Percentiles rank a stretch among this genome's conserved stretches.
Conservation (phyloP, 2,329 filamentous ascomycete species). For the Huntiella abstrusa region DNA sequence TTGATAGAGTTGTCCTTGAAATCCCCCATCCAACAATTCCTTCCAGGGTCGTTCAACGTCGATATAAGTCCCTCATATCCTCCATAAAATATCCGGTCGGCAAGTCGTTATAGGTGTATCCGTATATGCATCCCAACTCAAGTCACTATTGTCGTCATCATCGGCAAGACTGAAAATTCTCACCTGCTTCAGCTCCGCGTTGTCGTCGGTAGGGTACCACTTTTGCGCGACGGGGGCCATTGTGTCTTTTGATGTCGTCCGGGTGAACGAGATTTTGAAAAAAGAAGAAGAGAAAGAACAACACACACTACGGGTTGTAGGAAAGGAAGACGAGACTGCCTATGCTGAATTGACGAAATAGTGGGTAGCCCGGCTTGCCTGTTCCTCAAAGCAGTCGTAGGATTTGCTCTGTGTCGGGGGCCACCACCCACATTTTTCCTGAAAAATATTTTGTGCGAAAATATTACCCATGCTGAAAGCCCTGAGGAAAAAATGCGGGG, state of each 20-base stretch:
- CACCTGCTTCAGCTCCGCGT: conserved; percentile 82
- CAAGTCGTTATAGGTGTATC: conserved; percentile 2
- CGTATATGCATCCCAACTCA: conserved; percentile 7
- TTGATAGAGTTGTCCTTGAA: not conserved
- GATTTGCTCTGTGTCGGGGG: conserved; percentile 11
- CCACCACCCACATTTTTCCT: conserved; percentile 13
- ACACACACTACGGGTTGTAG: conserved; percentile 11
- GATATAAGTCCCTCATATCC: not conserved
- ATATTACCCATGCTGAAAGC: conserved; percentile 23
- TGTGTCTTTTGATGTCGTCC: conserved; percentile 21
- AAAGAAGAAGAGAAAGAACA: conserved; percentile 11
- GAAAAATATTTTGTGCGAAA: conserved; percentile 23
- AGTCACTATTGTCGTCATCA: conserved; percentile 14
- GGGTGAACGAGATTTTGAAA: conserved; percentile 11
- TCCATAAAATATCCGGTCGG: not conserved
- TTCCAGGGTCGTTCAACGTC: not conserved
- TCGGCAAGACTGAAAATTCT: conserved; percentile 25
- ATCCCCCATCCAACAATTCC: not conserved
- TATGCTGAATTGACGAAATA: conserved; percentile 11
- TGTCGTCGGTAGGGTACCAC: conserved; percentile 96
- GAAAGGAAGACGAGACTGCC: conserved; percentile 16
- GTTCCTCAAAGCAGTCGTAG: conserved; percentile 4
- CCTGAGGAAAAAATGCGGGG: conserved; percentile 14
- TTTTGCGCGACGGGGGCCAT: conserved; percentile 75
- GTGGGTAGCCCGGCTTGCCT: conserved; percentile 9